Evolutionary conservation across 2,329 filamentous ascomycete genomes (phyloP).

Genomic region (Rhynchosporium agropyri): DNA sequence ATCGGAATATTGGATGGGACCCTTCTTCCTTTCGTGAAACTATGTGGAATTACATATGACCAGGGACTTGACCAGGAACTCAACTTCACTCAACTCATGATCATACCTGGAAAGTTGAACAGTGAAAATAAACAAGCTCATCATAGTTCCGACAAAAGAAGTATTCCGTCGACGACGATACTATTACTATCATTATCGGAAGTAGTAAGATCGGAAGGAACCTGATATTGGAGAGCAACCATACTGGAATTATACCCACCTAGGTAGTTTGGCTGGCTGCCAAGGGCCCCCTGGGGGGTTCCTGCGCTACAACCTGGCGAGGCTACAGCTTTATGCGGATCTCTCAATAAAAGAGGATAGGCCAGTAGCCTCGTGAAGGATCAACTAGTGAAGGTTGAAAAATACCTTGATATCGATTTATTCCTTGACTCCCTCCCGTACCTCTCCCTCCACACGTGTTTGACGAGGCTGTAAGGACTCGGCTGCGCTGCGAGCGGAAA

Average conservation of each 20-base stretch:
- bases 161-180: too few relatives aligned
- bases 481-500: conserved; percentile 13
- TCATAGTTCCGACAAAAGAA: too few relatives aligned
- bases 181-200: too few relatives aligned
- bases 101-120: too few relatives aligned
- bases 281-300: conserved; percentile 11
- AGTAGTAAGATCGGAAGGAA: too few relatives aligned
- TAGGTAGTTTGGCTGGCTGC: neutral
- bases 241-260: too few relatives aligned
- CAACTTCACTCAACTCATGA: too few relatives aligned
- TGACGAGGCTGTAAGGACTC: conserved; percentile 3
- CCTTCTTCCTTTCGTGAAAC: neutral
- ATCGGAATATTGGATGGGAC: neutral
- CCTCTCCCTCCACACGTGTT: neutral
- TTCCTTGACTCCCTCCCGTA: neutral
- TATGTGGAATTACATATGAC: neutral
- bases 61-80: neutral
- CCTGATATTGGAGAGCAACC: too few relatives aligned
- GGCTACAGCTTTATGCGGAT: conserved; percentile 1
- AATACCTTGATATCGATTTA: neutral
- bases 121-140: too few relatives aligned
- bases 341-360: neutral
- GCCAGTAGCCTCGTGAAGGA: neutral
- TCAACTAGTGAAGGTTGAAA: neutral
- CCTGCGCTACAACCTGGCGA: neutral